Base-by-base conservation (phyloP, 495 filamentous ascomycete genomes). In the Geopyxis carbonaria region DNA sequence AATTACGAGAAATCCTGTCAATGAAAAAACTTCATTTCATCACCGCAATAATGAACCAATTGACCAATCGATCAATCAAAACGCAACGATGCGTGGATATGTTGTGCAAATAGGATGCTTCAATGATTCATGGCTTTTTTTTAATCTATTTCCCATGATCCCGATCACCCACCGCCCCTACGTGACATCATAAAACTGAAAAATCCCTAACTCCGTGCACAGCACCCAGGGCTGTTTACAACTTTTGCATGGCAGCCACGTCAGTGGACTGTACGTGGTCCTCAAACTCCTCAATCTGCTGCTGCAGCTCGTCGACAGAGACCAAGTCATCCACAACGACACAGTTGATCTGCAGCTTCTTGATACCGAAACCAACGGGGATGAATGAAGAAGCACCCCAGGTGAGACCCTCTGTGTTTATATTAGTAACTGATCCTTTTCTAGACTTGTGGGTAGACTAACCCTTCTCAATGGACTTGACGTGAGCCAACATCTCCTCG, bases 281-380 rank as follows among this genome's bases (percentile, higher is more conserved):
- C 70, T 97, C 89, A 53, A 85, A 76, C 45, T 69, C 79, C 61
- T 78, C 76, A 57, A 95, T 91, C 64, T 80, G 53, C 46, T 72
- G 69, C 70, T 94, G 76, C 55, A 97, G 74, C 34, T 94, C 87
- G 41, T 81, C 75, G 44, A 78, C 60, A 40, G 81, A 85, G 57
- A 97, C 60, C 70, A 95, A 95, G 40, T 95, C 89, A 58, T 97
- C 89, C 69, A 95, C 89, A 47, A 95, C 69, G 48, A 95, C 85
- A 45, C 94, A 60, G 73, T 80, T 95, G 72, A 97, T 91, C 72
- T 95, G 91, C 45, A 97, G 74, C 75, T 95, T 95, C 77, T 89
- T 93, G 69, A 97, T 92, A 65, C 91, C 91, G 72, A 85, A 97
- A 57, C 84, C 72, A 45, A 95, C 78, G 39, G 85, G 59, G 28